Percentiles rank a stretch among this genome's conserved stretches.
Conservation (phyloP, 176 grass and related monocot genomes). For the Oryza rufipogon region DNA sequence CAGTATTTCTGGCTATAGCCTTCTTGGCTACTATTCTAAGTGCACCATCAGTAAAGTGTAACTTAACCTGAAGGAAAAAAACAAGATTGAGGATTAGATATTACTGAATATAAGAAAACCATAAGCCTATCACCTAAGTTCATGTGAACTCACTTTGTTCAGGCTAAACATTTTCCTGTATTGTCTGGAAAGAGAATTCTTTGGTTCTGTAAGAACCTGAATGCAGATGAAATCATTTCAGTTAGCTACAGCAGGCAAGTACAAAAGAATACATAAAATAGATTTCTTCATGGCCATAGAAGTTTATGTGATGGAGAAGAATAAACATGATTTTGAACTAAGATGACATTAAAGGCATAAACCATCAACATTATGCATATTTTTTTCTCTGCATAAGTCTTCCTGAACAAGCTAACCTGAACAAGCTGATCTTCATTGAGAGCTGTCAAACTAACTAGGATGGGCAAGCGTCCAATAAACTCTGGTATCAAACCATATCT, state of each 20-base stretch:
- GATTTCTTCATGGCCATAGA: conserved; percentile 4
- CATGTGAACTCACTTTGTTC: conserved; percentile 66
- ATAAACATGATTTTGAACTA: neutral
- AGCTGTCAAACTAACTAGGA: conserved; percentile 83
- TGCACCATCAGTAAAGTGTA: conserved; percentile 79
- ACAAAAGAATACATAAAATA: conserved; percentile 5
- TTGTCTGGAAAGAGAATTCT: conserved; percentile 94
- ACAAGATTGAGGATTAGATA: conserved; percentile 16
- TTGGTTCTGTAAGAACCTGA: conserved; percentile 92
- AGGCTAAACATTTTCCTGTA: conserved; percentile 96
- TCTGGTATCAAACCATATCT: conserved; percentile 92
- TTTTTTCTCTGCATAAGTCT: neutral
- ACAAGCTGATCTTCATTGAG: conserved; percentile 94
- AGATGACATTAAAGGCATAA: neutral
- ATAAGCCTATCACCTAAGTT: neutral
- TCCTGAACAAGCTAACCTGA: conserved; percentile 67
- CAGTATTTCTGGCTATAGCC: conserved; percentile 77
- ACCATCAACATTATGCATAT: neutral
- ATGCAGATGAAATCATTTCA: conserved; percentile 43
- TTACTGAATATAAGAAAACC: conserved; percentile 8
- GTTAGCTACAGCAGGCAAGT: conserved; percentile 25
- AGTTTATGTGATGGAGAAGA: neutral
- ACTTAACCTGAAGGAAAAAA: conserved; percentile 63
- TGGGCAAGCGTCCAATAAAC: conserved; percentile 91
- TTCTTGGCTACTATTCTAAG: conserved; percentile 77